These are phyloP conservation scores for Cajanus cajan DNA, from an alignment of 306 rosid species.

Conservation along the genomic window DNA sequence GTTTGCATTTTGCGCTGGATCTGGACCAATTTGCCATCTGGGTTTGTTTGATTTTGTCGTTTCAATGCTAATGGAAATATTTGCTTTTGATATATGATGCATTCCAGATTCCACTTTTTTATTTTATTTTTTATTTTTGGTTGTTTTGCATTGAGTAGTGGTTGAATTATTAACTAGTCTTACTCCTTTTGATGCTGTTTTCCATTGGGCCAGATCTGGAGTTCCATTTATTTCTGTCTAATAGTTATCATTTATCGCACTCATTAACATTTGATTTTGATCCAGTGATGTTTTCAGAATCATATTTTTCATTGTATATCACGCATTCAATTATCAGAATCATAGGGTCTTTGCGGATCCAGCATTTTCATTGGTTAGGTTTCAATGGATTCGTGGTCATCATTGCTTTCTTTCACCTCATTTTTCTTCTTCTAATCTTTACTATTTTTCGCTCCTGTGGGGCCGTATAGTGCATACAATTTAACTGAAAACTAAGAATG, in stretches of 20 bases:
- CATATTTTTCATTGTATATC: not conserved
- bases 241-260: not conserved
- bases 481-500: not conserved
- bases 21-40: slow-evolving; percentile 11
- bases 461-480: not conserved
- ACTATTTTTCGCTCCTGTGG: not conserved
- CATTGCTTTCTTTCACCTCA: not conserved
- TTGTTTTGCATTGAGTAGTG: not conserved
- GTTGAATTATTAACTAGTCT: not conserved
- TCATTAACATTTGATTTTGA: slow-evolving; percentile 5
- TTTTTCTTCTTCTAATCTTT: not conserved
- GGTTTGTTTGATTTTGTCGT: slow-evolving; percentile 24
- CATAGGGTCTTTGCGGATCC: slow-evolving; percentile 32
- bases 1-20: slow-evolving; percentile 24
- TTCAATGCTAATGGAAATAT: slow-evolving; percentile 6
- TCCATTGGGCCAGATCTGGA: slow-evolving; percentile 14
- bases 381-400: slow-evolving; percentile 24
- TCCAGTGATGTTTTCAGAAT: not conserved
- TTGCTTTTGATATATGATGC: slow-evolving; percentile 3
- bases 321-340: not conserved
- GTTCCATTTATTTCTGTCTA: slow-evolving; percentile 4
- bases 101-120: not conserved
- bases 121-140: not conserved
- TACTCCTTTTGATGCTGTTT: not conserved
- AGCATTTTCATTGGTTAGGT: slow-evolving; percentile 40